phyloP scores from a whole-genome alignment of 148 eudicot species.

The Camellia japonica region DNA sequence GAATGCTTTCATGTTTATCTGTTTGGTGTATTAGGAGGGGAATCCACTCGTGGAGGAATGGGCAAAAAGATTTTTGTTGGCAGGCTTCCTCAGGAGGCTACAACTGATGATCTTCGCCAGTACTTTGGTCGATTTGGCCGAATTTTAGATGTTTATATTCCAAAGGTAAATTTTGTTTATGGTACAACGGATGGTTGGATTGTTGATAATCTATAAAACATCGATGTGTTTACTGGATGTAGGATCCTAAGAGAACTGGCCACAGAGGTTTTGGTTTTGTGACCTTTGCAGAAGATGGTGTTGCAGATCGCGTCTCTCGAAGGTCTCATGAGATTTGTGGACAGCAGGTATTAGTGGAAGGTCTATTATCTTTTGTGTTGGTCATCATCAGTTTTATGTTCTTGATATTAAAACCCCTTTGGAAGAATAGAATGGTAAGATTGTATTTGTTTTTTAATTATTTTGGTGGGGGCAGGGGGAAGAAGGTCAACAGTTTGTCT shows the following conservation, averaged over 20 bases:
- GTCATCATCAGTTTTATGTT: too few relatives aligned
- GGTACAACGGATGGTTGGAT: background rate
- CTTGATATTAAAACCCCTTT: background rate
- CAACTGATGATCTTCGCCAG: constrained; percentile 75
- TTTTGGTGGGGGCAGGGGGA: too few relatives aligned
- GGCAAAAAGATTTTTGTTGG: constrained; percentile 95
- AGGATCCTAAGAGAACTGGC: constrained; percentile 97
- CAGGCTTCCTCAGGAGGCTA: constrained; percentile 94
- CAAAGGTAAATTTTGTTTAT: constrained; percentile 58
- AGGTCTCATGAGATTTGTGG: constrained; percentile 95
- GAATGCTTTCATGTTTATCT: background rate
- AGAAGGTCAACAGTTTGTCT: too few relatives aligned
- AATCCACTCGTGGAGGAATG: constrained; percentile 58
- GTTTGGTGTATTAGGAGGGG: constrained; percentile 36
- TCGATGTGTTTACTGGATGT: constrained; percentile 16
- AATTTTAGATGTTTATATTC: constrained; percentile 83
- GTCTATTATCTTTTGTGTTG: background rate
- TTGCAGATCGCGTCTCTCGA: constrained; percentile 92
- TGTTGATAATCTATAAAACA: background rate
- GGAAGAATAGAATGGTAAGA: background rate
- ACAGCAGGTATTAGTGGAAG: constrained; percentile 55
- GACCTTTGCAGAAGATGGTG: constrained; percentile 93
- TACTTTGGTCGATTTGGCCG: constrained; percentile 97
- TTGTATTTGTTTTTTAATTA: background rate
- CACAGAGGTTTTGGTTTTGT: constrained; percentile 99